phyloP scores from a whole-genome alignment of 768 basidiomycete genomes.

The Clavulina sp. region DNA sequence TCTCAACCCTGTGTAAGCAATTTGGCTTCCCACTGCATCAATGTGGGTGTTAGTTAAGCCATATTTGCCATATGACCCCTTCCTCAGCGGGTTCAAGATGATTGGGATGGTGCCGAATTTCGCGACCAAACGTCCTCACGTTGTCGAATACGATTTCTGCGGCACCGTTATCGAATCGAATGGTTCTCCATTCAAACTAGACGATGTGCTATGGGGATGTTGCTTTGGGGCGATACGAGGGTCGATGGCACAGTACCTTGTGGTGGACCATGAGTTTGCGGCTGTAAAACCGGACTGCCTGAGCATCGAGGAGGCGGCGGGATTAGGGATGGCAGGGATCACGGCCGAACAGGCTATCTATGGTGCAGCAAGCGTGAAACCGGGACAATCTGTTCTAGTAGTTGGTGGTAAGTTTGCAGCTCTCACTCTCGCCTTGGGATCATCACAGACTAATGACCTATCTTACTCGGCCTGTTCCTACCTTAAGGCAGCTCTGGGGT shows the following conservation, averaged over 20 bases:
- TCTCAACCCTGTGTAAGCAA: neutral
- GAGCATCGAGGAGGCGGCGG: slow-evolving; percentile 39
- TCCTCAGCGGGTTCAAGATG: neutral
- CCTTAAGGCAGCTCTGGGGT: slow-evolving; percentile 39
- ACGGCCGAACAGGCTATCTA: slow-evolving; percentile 45
- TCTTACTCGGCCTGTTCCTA: neutral
- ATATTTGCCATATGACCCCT: neutral
- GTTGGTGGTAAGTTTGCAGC: slow-evolving; percentile 33
- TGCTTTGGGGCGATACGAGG: too few relatives aligned
- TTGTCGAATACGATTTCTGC: neutral
- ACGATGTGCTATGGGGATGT: too few relatives aligned
- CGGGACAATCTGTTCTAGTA: slow-evolving; percentile 43
- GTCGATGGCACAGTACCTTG: slow-evolving; percentile 38
- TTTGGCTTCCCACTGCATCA: neutral
- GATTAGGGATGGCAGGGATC: slow-evolving; percentile 36
- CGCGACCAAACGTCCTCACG: neutral
- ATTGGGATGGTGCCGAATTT: neutral
- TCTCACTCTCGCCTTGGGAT: neutral
- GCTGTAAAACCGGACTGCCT: slow-evolving; percentile 32
- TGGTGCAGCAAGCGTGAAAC: slow-evolving; percentile 30
- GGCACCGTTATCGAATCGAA: neutral
- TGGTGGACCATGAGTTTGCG: slow-evolving; percentile 27
- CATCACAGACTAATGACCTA: too few relatives aligned
- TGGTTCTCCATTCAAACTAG: neutral
- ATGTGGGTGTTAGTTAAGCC: neutral